phyloP scores from a whole-genome alignment of 2,329 filamentous ascomycete species.

The Aaosphaeria arxii region DNA sequence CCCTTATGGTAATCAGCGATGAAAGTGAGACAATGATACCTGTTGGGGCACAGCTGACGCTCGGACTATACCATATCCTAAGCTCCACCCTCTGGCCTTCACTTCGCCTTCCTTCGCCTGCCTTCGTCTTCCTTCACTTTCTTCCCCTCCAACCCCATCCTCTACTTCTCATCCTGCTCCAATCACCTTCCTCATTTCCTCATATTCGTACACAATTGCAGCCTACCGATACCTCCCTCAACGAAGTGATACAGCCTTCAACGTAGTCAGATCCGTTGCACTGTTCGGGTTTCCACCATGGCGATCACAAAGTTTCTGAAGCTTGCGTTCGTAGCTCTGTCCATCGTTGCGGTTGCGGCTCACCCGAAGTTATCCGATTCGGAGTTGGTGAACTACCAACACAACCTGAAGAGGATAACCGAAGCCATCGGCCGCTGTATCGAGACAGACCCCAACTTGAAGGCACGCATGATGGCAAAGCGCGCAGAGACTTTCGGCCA shows the following conservation, averaged over 20 bases:
- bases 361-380: slow-evolving; percentile 4
- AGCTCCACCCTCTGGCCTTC: neutral
- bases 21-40: too few relatives aligned
- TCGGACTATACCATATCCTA: too few relatives aligned
- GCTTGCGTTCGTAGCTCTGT: slow-evolving; percentile 1
- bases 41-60: too few relatives aligned
- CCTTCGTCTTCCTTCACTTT: neutral
- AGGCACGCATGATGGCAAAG: slow-evolving; percentile 6
- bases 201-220: too few relatives aligned
- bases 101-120: neutral
- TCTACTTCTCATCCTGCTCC: neutral
- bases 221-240: too few relatives aligned
- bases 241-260: too few relatives aligned
- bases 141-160: neutral
- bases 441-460: slow-evolving; percentile 5
- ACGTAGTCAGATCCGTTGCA: too few relatives aligned
- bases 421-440: slow-evolving; percentile 8
- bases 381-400: slow-evolving; percentile 8
- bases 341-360: neutral
- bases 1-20: too few relatives aligned
- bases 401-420: slow-evolving; percentile 1
- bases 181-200: neutral
- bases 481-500: slow-evolving; percentile 5
- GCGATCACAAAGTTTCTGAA: neutral
- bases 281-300: neutral